These are phyloP conservation scores for Aspergillus biplanus DNA, from an alignment of 495 filamentous ascomycete species.

Conservation along the genomic window DNA sequence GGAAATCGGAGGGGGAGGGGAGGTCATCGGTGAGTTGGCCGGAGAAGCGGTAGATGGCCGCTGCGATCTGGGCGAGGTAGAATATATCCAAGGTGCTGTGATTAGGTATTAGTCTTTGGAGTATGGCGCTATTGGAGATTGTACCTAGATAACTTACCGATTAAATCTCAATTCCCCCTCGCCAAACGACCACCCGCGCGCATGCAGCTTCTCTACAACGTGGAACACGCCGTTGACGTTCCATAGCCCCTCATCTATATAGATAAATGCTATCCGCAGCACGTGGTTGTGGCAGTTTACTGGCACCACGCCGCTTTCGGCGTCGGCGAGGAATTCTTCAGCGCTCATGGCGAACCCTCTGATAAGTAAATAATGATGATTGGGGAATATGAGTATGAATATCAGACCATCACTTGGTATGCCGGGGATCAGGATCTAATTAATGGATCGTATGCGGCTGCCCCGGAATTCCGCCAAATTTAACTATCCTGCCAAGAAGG, in stretches of 20 bases:
- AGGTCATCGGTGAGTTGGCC: constrained; percentile 29
- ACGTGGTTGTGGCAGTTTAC: constrained; percentile 27
- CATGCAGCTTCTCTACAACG: constrained; percentile 30
- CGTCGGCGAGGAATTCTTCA: constrained; percentile 25
- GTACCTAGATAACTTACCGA: constrained; percentile 25
- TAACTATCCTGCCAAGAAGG: no score
- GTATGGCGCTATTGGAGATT: constrained; percentile 9
- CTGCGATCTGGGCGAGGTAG: constrained; percentile 31
- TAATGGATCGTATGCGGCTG: no score
- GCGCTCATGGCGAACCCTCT: constrained; percentile 20
- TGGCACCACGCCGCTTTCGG: constrained; percentile 24
- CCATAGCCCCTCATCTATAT: constrained; percentile 29
- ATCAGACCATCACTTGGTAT: constrained; percentile 6
- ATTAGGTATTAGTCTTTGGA: constrained; percentile 17
- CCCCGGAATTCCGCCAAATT: no score
- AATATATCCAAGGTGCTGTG: constrained; percentile 31
- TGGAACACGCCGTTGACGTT: constrained; percentile 23
- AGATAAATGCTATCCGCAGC: constrained; percentile 29
- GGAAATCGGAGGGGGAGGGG: not conserved
- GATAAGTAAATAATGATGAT: constrained; percentile 3
- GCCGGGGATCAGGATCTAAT: not conserved
- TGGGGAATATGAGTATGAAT: constrained; percentile 4
- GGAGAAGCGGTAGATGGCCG: constrained; percentile 30
- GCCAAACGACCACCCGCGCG: constrained; percentile 28
- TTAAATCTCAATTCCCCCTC: constrained; percentile 30